Evolutionary conservation across 2,329 filamentous ascomycete genomes (phyloP).

Genomic region (Diaporthe australafricana): DNA sequence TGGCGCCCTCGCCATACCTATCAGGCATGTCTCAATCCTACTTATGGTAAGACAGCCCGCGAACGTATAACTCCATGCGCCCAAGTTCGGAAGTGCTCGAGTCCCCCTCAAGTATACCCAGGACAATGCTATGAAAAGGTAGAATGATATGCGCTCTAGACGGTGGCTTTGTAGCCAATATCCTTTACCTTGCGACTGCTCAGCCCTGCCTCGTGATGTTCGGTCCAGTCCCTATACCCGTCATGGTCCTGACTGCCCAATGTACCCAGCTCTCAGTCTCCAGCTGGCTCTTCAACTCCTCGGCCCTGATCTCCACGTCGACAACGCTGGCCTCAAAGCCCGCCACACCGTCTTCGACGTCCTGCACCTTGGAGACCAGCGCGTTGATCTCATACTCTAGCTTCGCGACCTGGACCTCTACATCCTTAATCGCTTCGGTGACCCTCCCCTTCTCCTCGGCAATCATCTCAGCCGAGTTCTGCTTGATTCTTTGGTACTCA

Average conservation of each 20-base stretch:
- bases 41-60: slow-evolving; percentile 10
- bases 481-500: slow-evolving; percentile 74
- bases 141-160: background rate
- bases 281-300: slow-evolving; percentile 71
- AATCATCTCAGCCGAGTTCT: slow-evolving; percentile 76
- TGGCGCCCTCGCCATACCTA: background rate
- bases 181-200: background rate
- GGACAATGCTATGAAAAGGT: background rate
- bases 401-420: slow-evolving; percentile 85
- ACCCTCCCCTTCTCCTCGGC: slow-evolving; percentile 76
- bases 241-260: slow-evolving; percentile 72
- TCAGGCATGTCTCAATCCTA: background rate
- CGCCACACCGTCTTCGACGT: slow-evolving; percentile 84
- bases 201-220: slow-evolving; percentile 58
- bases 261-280: slow-evolving; percentile 73
- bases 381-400: slow-evolving; percentile 92
- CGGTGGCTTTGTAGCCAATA: background rate
- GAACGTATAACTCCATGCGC: slow-evolving; percentile 30
- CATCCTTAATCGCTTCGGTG: slow-evolving; percentile 78
- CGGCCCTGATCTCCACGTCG: slow-evolving; percentile 74
- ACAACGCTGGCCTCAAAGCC: slow-evolving; percentile 85
- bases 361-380: slow-evolving; percentile 82
- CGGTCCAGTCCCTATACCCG: slow-evolving; percentile 70
- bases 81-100: slow-evolving; percentile 28
- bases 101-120: background rate